phyloP scores from a whole-genome alignment of 768 basidiomycete species.

The Mycena galericulata region DNA sequence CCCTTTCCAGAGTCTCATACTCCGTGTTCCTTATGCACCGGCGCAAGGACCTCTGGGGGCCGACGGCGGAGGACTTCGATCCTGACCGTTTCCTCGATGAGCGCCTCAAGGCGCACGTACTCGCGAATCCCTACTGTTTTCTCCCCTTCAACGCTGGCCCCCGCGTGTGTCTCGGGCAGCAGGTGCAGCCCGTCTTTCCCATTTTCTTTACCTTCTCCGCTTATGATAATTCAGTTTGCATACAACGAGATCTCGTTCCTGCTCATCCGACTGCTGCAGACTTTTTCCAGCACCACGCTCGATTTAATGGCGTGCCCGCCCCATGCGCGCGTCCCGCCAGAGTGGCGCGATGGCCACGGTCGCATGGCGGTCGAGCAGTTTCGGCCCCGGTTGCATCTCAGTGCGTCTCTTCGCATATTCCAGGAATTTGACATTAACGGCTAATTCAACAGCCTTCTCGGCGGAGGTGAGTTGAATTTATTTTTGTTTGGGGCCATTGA shows the following conservation, averaged over 20 bases:
- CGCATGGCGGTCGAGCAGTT: too few species aligned
- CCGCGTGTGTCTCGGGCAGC: constrained; percentile 41
- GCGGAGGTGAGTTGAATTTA: too few species aligned
- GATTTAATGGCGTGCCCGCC: constrained; percentile 47
- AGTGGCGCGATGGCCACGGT: constrained; percentile 44
- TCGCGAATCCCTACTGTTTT: constrained; percentile 56
- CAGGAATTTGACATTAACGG: too few species aligned
- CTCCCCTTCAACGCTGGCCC: constrained; percentile 58
- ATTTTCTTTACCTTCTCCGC: background rate
- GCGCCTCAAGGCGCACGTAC: constrained; percentile 49
- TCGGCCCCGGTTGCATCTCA: too few species aligned
- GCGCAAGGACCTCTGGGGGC: constrained; percentile 73
- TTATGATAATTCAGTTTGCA: constrained; percentile 45
- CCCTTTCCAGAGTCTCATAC: constrained; percentile 52
- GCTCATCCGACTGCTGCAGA: constrained; percentile 57
- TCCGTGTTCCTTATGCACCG: constrained; percentile 72
- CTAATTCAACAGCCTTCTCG: too few species aligned
- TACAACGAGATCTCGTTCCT: constrained; percentile 62
- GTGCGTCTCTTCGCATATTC: too few species aligned
- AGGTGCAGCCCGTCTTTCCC: constrained; percentile 25
- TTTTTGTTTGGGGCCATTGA: too few species aligned
- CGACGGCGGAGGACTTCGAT: constrained; percentile 48
- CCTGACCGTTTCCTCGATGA: constrained; percentile 55
- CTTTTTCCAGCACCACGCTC: constrained; percentile 47
- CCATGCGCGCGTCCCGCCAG: constrained; percentile 47